phyloP scores from a whole-genome alignment of 805 yeast genomes.

The Metschnikowia kofuensis region DNA sequence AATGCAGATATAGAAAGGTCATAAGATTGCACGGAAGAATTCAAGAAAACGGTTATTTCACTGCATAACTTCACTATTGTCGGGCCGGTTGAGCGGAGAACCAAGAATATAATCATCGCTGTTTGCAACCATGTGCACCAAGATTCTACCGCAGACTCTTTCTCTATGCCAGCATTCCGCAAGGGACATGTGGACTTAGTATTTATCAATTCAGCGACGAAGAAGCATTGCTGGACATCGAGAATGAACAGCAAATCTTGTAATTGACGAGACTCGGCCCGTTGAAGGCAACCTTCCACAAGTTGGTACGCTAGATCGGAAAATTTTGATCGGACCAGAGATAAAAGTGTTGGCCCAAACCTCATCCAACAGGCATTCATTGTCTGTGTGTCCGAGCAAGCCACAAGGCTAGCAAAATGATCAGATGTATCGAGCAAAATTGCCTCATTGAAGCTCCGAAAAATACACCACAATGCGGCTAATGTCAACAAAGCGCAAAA shows the following conservation, averaged over 20 bases:
- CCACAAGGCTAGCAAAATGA: constrained; percentile 7
- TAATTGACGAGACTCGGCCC: constrained; percentile 2
- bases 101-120: constrained; percentile 3
- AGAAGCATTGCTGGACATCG: constrained; percentile 12
- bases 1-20: neutral
- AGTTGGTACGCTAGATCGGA: constrained; percentile 6
- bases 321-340: constrained; percentile 3
- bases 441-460: neutral
- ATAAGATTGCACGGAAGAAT: neutral
- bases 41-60: too few relatives aligned
- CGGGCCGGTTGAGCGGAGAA: neutral
- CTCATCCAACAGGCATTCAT: constrained; percentile 6
- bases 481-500: neutral
- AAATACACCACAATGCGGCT: neutral
- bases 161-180: neutral
- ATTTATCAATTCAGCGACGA: constrained; percentile 7
- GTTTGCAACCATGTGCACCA: neutral
- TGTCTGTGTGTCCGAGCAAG: constrained; percentile 9
- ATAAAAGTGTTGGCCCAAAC: constrained; percentile 1
- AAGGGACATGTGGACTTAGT: neutral
- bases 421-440: constrained; percentile 7
- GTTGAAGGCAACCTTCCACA: constrained; percentile 6
- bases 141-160: neutral
- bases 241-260: constrained; percentile 10
- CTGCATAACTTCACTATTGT: neutral